Evolutionary conservation across 2,329 filamentous ascomycete species (phyloP), one percentile per base, ranked within the genome.

Genomic region (Amylocarpus encephaloides): DNA sequence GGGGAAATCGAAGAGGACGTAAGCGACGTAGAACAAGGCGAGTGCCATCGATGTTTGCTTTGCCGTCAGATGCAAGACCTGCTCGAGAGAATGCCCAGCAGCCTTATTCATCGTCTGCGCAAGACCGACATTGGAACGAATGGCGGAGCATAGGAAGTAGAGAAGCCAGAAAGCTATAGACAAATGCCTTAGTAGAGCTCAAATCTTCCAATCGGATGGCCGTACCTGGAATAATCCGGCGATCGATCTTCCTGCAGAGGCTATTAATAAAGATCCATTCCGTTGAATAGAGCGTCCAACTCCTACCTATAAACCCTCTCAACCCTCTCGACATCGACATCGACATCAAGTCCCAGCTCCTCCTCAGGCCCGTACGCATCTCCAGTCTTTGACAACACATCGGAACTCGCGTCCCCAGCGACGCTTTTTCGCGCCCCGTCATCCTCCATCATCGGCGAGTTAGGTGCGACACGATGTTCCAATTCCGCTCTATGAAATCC

Each of bases 71-170:
- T 81, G 65, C 45, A 95, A 77, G 34, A 85, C 77, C 2, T 80
- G 78, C 59, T 78, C 78, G n/a, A 95, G 79, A 64, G 93, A 85
- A 65, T 95, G 88, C 32, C 78, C 76, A 38, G 77, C 70, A 15
- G 76, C 70, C 29, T 69, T 70, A 70, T 95, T 95, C 90, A 95
- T 95, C 1, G 90, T 95, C 71, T 95, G 88, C n/a, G 90, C 87
- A 59, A 95, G 82, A 54, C 89, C 89, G 58, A 95, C 88, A 69
- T 94, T 95, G 62, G 88, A 93, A 46, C 89, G 83, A 62, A 95
- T 93, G 53, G 88, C 90, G 0, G 89, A 93, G 74, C 88, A 93
- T 57, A 95, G 78, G 66, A 95, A 95, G 71, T 95, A 95, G 13
- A 95, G 77, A 13, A 85, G 68, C 90, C 90, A 95, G 68, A 95